Base-by-base conservation (phyloP, 139 green algal species). In the Volvox africanus region DNA sequence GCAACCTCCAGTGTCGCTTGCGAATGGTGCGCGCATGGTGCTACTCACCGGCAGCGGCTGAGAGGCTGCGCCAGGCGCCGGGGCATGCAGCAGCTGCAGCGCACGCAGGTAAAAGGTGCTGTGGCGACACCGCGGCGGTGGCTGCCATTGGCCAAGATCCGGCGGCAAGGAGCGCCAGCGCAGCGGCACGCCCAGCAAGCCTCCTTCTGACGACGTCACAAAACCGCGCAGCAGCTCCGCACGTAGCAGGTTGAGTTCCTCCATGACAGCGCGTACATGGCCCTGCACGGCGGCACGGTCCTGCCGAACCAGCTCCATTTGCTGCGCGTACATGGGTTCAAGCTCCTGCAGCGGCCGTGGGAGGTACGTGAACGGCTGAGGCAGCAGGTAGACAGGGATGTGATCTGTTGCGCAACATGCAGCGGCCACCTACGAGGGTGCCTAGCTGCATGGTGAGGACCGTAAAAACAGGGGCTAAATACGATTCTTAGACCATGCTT, bases 101-200 rank as follows among this genome's bases (percentile, higher is more conserved):
- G 9, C 61, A 0, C 81, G 88, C 33, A 94, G 80, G 76, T 16
- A 88, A 55, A 92, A 75, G 1, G 88, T 73, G 68, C n/a, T 85
- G 80, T 95, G 93, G 30, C 93, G 88, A n/a, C 55, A 76, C 35
- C 89, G 88, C 11, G 88, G 55, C 69, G 69, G 86, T 30, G 85
- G 24, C 32, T 20, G 44, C 36, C 85, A 75, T 44, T 81, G 80
- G 11, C 22, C 87, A 2, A 81, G 82, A 79, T 91, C 75, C 20
- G 82, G 78, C 0, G 79, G 82, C 61, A 94, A 62, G 17, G 71
- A 79, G 17, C 32, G 69, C 93, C 93, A 95, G 69, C 61, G 76
- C 26, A 95, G 85, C 0, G 82, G 67, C 32, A 35, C 67, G 12
- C 87, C 92, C 14, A 94, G 69, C 83, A 94, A 55, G 1, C 92